Conservation (phyloP, 2,329 filamentous ascomycete genomes). For the Claviceps cyperi region DNA sequence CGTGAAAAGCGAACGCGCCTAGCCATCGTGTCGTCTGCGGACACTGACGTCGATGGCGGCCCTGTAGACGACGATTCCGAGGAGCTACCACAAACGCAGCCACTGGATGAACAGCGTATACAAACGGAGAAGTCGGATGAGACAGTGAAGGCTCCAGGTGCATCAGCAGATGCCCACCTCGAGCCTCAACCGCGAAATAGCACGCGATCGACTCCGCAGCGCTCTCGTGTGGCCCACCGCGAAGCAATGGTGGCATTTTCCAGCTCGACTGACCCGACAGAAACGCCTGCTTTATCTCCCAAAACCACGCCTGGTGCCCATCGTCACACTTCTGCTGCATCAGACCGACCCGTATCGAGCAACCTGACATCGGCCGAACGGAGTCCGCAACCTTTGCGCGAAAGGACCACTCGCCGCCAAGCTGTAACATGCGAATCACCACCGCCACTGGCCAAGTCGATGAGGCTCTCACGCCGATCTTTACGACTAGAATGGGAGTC, state of each 20-base stretch:
- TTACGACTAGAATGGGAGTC: constrained; percentile 26
- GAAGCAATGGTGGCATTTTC: constrained; percentile 17
- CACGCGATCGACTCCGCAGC: constrained; percentile 9
- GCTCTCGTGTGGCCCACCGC: constrained; percentile 6
- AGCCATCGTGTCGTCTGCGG: constrained; percentile 2
- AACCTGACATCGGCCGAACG: constrained; percentile 12
- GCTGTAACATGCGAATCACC: constrained; percentile 15
- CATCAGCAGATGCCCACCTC: neutral
- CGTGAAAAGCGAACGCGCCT: neutral
- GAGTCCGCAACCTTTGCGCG: constrained; percentile 9
- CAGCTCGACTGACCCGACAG: constrained; percentile 24
- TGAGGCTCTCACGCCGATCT: constrained; percentile 12
- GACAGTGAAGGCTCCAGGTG: neutral
- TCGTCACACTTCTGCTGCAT: constrained; percentile 12
- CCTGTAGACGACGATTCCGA: neutral
- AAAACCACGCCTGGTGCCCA: constrained; percentile 23
- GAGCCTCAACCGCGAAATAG: neutral
- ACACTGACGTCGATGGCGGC: neutral
- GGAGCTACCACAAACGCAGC: neutral
- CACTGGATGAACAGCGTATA: neutral
- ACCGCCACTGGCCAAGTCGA: constrained; percentile 11
- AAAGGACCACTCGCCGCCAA: constrained; percentile 4
- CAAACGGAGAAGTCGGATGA: neutral
- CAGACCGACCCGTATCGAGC: constrained; percentile 11
- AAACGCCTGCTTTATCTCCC: constrained; percentile 23